phyloP scores from a whole-genome alignment of 176 grass and related monocot species.

The Themeda triandra region DNA sequence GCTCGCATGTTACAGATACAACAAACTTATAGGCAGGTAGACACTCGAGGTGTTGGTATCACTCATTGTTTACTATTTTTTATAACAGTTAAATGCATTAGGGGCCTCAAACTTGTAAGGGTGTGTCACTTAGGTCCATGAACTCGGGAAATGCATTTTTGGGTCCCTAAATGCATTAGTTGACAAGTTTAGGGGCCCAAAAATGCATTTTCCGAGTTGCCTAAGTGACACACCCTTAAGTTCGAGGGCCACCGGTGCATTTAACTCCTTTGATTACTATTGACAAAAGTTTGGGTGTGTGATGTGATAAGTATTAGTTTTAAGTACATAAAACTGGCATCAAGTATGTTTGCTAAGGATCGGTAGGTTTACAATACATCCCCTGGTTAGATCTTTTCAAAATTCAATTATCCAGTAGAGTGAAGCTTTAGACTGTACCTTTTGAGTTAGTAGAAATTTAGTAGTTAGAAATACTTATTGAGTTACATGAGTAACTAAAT shows the following conservation, averaged over 20 bases:
- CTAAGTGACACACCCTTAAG: too few species aligned
- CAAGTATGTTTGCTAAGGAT: not conserved
- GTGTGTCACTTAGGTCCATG: too few species aligned
- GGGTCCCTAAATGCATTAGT: too few species aligned
- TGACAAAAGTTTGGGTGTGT: not conserved
- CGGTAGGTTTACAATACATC: not conserved
- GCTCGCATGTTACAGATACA: not conserved
- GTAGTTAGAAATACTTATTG: not conserved
- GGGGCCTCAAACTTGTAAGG: too few species aligned
- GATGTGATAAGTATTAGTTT: not conserved
- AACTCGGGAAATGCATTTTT: too few species aligned
- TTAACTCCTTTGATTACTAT: too few species aligned
- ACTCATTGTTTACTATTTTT: not conserved
- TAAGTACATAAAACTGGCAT: not conserved
- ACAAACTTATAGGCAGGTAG: not conserved
- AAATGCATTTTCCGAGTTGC: too few species aligned
- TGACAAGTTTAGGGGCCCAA: too few species aligned
- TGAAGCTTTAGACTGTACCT: not conserved
- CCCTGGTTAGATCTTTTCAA: not conserved
- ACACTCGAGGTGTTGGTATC: not conserved
- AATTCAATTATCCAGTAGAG: not conserved
- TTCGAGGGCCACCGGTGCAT: too few species aligned
- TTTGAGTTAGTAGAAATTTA: not conserved
- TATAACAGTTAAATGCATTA: too few species aligned
- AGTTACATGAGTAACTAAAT: not conserved